Conservation (phyloP, 768 basidiomycete species). For the Termitomyces sp. region DNA sequence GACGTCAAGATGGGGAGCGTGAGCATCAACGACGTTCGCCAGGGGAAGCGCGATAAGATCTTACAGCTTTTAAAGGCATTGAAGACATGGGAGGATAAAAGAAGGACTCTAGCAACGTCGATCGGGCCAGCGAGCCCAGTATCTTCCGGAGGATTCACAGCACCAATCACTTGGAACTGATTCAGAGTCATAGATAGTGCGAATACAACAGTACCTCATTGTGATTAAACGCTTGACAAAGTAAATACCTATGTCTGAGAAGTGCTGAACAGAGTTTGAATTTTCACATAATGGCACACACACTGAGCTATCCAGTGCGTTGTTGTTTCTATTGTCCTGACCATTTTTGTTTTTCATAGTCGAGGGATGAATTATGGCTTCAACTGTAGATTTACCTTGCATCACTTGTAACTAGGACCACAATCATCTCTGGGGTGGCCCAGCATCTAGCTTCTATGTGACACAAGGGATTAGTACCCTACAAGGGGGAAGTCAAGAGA, state of each 20-base stretch:
- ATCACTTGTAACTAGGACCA: no score
- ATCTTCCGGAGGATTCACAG: conserved; percentile 31
- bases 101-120: conserved; percentile 48
- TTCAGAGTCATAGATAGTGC: background rate
- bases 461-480: no score
- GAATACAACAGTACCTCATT: background rate
- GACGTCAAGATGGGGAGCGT: conserved; percentile 89
- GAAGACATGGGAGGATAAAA: conserved; percentile 78
- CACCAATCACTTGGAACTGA: conserved; percentile 15
- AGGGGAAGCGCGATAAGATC: conserved; percentile 78
- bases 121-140: conserved; percentile 37
- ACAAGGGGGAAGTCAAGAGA: no score
- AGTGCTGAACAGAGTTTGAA: no score
- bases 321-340: no score
- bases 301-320: no score
- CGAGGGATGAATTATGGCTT: no score
- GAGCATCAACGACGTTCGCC: conserved; percentile 89
- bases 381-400: no score
- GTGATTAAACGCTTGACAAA: background rate
- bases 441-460: no score
- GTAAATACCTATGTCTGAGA: background rate
- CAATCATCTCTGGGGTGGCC: no score
- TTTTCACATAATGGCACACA: no score
- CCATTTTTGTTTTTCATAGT: no score
- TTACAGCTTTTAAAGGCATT: conserved; percentile 72